Percentiles rank a stretch among this genome's conserved stretches.
phyloP scores from a whole-genome alignment of 352 stramenopile genomes.

The Pythium rhizo-oryzae region DNA sequence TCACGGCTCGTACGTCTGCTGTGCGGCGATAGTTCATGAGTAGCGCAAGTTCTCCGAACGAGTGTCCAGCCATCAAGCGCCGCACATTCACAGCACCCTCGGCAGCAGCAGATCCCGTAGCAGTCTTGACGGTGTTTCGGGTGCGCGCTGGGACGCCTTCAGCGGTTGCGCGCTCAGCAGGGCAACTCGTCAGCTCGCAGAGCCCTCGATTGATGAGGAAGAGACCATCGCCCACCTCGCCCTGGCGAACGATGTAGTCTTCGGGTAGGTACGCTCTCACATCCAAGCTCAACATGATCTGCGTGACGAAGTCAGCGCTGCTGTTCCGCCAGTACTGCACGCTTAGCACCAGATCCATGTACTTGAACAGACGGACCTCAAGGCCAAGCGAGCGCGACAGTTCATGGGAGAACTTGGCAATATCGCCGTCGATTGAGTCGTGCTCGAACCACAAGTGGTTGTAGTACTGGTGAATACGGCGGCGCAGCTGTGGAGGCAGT shows the following conservation, averaged over 20 bases:
- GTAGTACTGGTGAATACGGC: conserved; percentile 48
- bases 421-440: conserved; percentile 41
- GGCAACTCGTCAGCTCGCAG: conserved; percentile 36
- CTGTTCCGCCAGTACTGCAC: conserved; percentile 39
- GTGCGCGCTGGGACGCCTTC: conserved; percentile 10
- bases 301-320: conserved; percentile 39
- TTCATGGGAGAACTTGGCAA: conserved; percentile 38
- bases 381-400: conserved; percentile 36
- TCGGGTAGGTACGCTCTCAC: conserved; percentile 43
- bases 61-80: conserved; percentile 33
- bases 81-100: conserved; percentile 34
- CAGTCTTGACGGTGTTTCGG: conserved; percentile 27
- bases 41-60: conserved; percentile 44
- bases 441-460: conserved; percentile 47
- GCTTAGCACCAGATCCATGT: conserved; percentile 35
- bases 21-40: conserved; percentile 42
- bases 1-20: conserved; percentile 29
- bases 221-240: conserved; percentile 39
- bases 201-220: conserved; percentile 45
- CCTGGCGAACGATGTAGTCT: conserved; percentile 44
- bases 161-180: background rate
- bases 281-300: conserved; percentile 35
- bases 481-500: conserved; percentile 33
- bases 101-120: conserved; percentile 2
- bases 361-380: conserved; percentile 45